Evolutionary conservation across 805 yeast genomes (phyloP), one percentile per base, ranked within the genome.

Genomic region (Phaffomyces opuntiae): DNA sequence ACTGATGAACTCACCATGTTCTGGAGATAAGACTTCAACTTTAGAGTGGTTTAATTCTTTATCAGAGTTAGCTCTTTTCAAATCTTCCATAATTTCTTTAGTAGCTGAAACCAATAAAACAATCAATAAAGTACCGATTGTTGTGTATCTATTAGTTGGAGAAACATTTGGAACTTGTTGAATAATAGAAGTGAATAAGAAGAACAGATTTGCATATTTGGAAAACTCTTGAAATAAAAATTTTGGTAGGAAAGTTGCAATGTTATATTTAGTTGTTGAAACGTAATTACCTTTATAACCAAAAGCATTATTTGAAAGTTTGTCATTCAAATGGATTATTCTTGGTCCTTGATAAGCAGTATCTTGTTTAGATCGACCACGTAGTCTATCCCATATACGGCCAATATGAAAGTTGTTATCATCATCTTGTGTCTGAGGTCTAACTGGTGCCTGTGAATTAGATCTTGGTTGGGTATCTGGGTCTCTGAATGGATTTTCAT

Each of bases 121-220:
- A 26, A 91, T 78, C 26, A 81, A 64, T 51, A 93, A 73, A 0
- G 99, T 95, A 40, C 95, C 95, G 38, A 93, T 86, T 0, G 99
- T 93, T 5, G 99, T 93, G 60, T 81, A 93, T 65, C 97, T 69
- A 66, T 93, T 93, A 0, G 98, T 93, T 12, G 99, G 99, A 1
- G 96, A 81, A 5, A 93, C 98, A 52, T 83, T 77, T 4, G 99
- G 99, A 12, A 93, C 98, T 64, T 93, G 99, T 68, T 93, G 99
- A 55, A 93, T 91, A 35, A 78, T 74, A 2, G 97, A 85, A 0
- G 99, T 93, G 68, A 87, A 87, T 43, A 93, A 69, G 64, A 93
- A 93, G 67, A 93, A 93, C 63, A 93, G 70, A 61, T 93, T 93
- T 11, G 99, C 97, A 62, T 93, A 95, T 65, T 91, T 93, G 50